Conservation (phyloP, 2,329 filamentous ascomycete genomes). For the Exophiala phaeomuriformis region DNA sequence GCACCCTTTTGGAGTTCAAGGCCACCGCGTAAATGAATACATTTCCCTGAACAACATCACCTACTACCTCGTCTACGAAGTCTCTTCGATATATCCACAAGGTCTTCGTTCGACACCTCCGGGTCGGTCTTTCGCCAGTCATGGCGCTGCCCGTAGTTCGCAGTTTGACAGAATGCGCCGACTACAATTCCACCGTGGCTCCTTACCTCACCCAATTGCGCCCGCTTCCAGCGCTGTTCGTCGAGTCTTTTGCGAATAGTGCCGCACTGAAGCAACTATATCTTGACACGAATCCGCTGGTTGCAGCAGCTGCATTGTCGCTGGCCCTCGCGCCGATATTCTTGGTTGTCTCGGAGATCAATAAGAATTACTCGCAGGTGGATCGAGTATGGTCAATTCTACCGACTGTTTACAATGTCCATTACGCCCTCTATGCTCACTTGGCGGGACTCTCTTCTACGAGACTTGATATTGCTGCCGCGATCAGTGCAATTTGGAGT, state of each 20-base stretch:
- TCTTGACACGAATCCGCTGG: constrained; percentile 73
- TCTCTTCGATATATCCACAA: neutral
- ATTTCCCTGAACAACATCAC: too few species aligned
- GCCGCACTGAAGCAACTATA: constrained; percentile 66
- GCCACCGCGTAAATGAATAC: too few species aligned
- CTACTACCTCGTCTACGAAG: too few species aligned
- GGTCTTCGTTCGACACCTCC: neutral
- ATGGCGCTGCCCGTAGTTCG: constrained; percentile 70
- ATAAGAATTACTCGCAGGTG: constrained; percentile 93
- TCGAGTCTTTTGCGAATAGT: constrained; percentile 53
- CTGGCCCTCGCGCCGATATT: constrained; percentile 65
- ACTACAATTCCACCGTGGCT: constrained; percentile 65
- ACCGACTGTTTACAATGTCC: constrained; percentile 76
- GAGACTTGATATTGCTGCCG: constrained; percentile 64
- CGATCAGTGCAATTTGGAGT: constrained; percentile 70
- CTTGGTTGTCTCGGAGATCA: constrained; percentile 71
- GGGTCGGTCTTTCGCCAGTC: too few species aligned
- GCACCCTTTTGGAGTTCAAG: too few species aligned
- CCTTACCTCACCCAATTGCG: constrained; percentile 67
- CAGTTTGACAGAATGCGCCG: constrained; percentile 64
- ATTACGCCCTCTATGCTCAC: constrained; percentile 78
- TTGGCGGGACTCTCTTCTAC: constrained; percentile 62
- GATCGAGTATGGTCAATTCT: constrained; percentile 88
- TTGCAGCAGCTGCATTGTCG: constrained; percentile 66
- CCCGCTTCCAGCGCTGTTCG: constrained; percentile 59